Base-by-base conservation (phyloP, 208 protist species). In the Acanthamoeba castellanii region DNA sequence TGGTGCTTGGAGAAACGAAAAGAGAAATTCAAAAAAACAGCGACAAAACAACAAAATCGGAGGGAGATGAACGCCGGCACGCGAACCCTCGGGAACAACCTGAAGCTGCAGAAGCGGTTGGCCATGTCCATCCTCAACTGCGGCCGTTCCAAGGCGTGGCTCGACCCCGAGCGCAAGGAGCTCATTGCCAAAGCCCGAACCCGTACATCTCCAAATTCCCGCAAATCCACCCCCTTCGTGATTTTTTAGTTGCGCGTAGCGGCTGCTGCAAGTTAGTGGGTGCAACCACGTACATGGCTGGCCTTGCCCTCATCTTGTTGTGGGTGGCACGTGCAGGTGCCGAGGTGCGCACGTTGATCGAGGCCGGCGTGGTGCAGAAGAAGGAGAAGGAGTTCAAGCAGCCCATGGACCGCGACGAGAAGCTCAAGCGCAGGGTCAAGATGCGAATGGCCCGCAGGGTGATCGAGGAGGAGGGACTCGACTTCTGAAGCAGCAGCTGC, bases 41-140 rank as follows among this genome's bases (percentile, higher is more conserved):
- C 7, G 27, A 74, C 7, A 74, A 34, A 74, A 74, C 8, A 74
- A 8, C 5, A 74, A 74, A 34, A 5, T 37, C 11, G 66, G 30
- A 8, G 7, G 66, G 27, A 74, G 66, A 74, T 74, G 66, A 74
- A 74, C 66, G 30, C 66, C 27, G 66, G 66, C 66, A 37, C 66
- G 66, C 66, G 66, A 74, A 22, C 66, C 20, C 30, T 74, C 27
- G 66, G 66, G 7, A 27, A 27, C 66, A 74, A 85, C 45, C 45
- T 85, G 76, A 57, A 45, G 76, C 9, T 85, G 76, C 76, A 85
- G 45, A 85, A 85, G 76, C 9, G 76, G 42, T 85, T 85, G 76
- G 76, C 76, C 22, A 85, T 85, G 76, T 85, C 76, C 76, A 85
- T 85, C 76, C 76, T 85, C 45, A 55, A 47, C 45, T 85, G 76